A percentile compares a stretch with the other conserved stretches of the same genome.
Conservation (phyloP, 139 green algal species). For the Chlorella sp. region DNA sequence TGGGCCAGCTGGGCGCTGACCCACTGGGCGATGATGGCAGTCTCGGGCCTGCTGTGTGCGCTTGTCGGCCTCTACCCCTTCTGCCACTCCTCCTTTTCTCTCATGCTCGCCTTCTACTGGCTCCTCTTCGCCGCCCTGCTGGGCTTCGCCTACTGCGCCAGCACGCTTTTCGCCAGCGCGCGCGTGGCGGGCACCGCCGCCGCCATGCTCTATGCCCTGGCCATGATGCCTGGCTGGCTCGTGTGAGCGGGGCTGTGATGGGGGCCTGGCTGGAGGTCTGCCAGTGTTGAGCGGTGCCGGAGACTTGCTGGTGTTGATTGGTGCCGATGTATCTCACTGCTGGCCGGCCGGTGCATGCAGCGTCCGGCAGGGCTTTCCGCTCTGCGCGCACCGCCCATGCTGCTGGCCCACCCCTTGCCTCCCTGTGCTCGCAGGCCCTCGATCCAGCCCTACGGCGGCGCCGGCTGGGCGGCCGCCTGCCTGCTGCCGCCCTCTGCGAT, state of each 20-base stretch:
- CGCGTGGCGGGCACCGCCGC: constrained; percentile 63
- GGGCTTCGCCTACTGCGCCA: constrained; percentile 67
- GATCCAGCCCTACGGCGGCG: constrained; percentile 65
- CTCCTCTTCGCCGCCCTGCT: constrained; percentile 67
- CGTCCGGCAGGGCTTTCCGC: too few species aligned
- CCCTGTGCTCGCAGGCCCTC: constrained; percentile 52
- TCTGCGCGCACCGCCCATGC: too few species aligned
- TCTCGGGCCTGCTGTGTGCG: constrained; percentile 61
- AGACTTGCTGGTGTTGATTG: too few species aligned
- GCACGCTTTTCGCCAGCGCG: constrained; percentile 64
- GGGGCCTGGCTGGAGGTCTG: too few species aligned
- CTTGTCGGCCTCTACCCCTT: constrained; percentile 58
- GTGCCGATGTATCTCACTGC: too few species aligned
- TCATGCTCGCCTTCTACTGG: constrained; percentile 75
- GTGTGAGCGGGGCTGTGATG: not conserved
- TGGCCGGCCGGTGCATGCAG: too few species aligned
- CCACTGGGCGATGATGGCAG: constrained; percentile 58
- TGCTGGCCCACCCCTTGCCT: not conserved
- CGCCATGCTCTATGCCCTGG: constrained; percentile 68
- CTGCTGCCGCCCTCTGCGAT: constrained; percentile 74
- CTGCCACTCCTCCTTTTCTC: constrained; percentile 21
- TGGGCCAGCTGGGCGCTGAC: constrained; percentile 73
- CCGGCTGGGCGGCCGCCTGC: constrained; percentile 64
- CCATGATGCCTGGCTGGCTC: constrained; percentile 71
- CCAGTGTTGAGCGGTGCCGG: too few species aligned